phyloP scores from a whole-genome alignment of 2,329 filamentous ascomycete species.

The Zasmidium angulare region DNA sequence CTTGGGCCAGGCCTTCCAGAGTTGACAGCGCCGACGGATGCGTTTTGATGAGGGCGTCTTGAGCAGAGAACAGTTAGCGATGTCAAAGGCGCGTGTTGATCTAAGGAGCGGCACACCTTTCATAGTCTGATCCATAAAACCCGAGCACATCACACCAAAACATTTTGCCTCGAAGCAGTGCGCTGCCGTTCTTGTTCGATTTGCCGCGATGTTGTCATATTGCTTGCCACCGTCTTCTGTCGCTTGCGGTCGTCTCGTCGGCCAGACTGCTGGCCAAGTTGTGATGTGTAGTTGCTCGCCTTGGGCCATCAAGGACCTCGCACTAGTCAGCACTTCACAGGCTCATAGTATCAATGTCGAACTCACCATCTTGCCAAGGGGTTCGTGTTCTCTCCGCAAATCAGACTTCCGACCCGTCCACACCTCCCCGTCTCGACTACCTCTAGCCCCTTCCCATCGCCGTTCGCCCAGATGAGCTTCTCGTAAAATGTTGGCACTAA shows the following conservation, averaged over 20 bases:
- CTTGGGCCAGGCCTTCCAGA: conserved; percentile 43
- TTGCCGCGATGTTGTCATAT: conserved; percentile 57
- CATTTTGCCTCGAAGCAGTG: conserved; percentile 61
- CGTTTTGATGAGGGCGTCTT: conserved; percentile 6
- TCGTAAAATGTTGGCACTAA: conserved; percentile 59
- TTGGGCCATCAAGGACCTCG: conserved; percentile 50
- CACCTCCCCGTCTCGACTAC: conserved; percentile 45
- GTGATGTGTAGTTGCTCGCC: conserved; percentile 58
- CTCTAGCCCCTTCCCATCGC: conserved; percentile 52
- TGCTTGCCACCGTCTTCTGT: conserved; percentile 33
- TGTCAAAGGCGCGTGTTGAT: background rate
- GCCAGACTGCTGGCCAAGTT: conserved; percentile 58
- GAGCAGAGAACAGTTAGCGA: conserved; percentile 28
- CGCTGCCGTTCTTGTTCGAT: conserved; percentile 52
- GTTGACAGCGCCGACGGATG: conserved; percentile 26
- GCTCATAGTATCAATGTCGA: no score
- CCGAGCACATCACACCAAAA: conserved; percentile 54
- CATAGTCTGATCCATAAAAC: conserved; percentile 39
- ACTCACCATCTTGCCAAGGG: conserved; percentile 51
- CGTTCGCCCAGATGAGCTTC: conserved; percentile 55
- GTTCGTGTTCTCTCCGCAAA: conserved; percentile 61
- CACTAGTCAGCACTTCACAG: no score
- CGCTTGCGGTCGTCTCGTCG: conserved; percentile 36
- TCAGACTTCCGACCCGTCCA: conserved; percentile 52
- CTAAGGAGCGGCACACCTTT: conserved; percentile 11